These are phyloP conservation scores for Blastobotrys parvus DNA, from an alignment of 805 yeast species.

Conservation along the genomic window DNA sequence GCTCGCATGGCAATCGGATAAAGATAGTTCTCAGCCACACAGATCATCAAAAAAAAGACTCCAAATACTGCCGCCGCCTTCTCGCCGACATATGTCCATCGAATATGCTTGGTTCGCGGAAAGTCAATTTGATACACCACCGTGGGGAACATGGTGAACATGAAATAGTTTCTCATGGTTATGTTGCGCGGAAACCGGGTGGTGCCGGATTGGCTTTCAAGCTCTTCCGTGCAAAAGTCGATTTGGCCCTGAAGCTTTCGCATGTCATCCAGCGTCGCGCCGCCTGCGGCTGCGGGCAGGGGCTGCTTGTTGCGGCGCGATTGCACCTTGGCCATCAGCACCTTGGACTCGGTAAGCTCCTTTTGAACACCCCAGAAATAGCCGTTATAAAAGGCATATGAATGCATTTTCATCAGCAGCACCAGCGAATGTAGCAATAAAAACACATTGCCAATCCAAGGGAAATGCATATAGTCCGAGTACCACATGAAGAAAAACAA, in stretches of 20 bases:
- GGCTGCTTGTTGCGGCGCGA: conserved; percentile 8
- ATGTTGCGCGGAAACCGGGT: conserved; percentile 66
- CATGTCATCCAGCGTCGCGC: conserved; percentile 26
- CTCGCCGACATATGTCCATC: conserved; percentile 59
- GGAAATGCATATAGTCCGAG: conserved; percentile 50
- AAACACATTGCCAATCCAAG: conserved; percentile 90
- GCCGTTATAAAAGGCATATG: conserved; percentile 87
- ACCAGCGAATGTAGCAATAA: conserved; percentile 78
- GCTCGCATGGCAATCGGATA: conserved; percentile 67
- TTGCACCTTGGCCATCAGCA: conserved; percentile 7
- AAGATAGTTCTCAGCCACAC: conserved; percentile 64
- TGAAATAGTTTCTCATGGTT: conserved; percentile 54
- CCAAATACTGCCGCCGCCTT: conserved; percentile 82
- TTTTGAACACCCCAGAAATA: conserved; percentile 43
- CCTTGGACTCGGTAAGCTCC: conserved; percentile 14
- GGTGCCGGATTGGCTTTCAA: conserved; percentile 45
- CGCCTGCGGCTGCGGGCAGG: too few species aligned
- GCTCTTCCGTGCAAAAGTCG: conserved; percentile 64
- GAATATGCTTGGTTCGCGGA: conserved; percentile 63
- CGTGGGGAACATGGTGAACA: conserved; percentile 83
- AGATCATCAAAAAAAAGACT: conserved; percentile 71
- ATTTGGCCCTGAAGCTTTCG: conserved; percentile 40
- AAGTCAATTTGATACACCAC: conserved; percentile 61
- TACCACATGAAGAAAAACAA: conserved; percentile 45
- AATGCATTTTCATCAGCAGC: conserved; percentile 89